Evolutionary conservation across 1,284 basidiomycete genomes (phyloP).

Genomic region (Trametes polyzona): DNA sequence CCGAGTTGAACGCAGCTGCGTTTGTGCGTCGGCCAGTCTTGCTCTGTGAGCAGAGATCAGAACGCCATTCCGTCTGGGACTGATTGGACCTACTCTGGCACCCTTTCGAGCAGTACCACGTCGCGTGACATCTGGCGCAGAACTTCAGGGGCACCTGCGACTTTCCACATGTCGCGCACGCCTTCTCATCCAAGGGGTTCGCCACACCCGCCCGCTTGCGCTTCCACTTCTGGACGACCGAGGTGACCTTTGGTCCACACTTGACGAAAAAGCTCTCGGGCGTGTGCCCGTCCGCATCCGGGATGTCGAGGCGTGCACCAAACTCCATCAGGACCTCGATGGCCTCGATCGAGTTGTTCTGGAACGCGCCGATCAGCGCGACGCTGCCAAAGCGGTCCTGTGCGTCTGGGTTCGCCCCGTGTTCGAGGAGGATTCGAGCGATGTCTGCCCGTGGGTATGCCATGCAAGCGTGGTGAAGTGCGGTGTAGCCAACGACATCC

Average conservation of each 20-base stretch:
- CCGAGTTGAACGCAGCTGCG: constrained; percentile 48
- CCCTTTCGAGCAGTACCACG: constrained; percentile 53
- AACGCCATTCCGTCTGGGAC: not conserved
- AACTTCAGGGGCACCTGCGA: constrained; percentile 40
- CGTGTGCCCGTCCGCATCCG: constrained; percentile 48
- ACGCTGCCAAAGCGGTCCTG: constrained; percentile 51
- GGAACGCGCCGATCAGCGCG: constrained; percentile 44
- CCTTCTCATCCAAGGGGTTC: constrained; percentile 44
- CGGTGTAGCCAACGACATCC: constrained; percentile 54
- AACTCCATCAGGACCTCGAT: constrained; percentile 55
- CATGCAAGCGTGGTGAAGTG: constrained; percentile 50
- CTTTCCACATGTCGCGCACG: constrained; percentile 44
- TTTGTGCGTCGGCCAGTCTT: constrained; percentile 52
- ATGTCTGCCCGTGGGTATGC: constrained; percentile 13
- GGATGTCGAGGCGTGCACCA: constrained; percentile 49
- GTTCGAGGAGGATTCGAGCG: constrained; percentile 41
- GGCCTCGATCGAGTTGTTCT: constrained; percentile 38
- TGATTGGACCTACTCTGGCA: constrained; percentile 51
- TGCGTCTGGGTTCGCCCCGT: constrained; percentile 44
- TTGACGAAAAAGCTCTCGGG: constrained; percentile 39
- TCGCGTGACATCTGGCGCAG: constrained; percentile 48
- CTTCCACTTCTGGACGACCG: constrained; percentile 52
- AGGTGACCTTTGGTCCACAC: constrained; percentile 51
- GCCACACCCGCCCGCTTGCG: constrained; percentile 48
- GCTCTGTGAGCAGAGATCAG: not conserved